A percentile compares a stretch with the other conserved stretches of the same genome.
Evolutionary conservation across 2,329 filamentous ascomycete genomes (phyloP).

Genomic region (Ophiostoma sp.): DNA sequence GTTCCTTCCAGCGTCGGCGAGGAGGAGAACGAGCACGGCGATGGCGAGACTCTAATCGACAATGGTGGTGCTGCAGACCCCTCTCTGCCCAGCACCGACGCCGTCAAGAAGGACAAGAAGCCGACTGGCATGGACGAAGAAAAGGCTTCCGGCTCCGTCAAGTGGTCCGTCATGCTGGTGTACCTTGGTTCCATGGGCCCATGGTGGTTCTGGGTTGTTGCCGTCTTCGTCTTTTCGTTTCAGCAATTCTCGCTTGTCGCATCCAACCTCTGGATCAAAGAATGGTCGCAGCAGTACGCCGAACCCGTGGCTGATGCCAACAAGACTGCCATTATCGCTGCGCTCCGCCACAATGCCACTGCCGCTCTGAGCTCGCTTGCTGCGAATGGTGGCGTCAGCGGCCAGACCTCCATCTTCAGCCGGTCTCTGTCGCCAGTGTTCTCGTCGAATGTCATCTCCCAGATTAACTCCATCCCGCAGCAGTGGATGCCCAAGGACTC

Average conservation of each 20-base stretch:
- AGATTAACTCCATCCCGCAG: conserved; percentile 16
- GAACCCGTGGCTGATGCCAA: conserved; percentile 31
- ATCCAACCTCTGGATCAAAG: conserved; percentile 88
- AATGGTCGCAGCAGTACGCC: conserved; percentile 90
- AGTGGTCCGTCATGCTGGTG: conserved; percentile 76
- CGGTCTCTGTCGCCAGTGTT: conserved; percentile 22
- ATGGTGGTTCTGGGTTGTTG: conserved; percentile 89
- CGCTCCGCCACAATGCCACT: conserved; percentile 13
- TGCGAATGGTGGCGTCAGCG: not conserved
- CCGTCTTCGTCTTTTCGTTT: conserved; percentile 65
- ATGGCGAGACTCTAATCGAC: conserved; percentile 50
- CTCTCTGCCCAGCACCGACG: conserved; percentile 38
- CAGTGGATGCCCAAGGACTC: conserved; percentile 31
- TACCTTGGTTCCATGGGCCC: conserved; percentile 90
- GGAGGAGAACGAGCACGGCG: conserved; percentile 50
- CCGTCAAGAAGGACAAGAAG: conserved; percentile 42
- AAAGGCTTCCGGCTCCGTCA: conserved; percentile 81
- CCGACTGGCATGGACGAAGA: conserved; percentile 61
- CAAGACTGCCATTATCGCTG: not conserved
- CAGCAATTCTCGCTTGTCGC: conserved; percentile 84
- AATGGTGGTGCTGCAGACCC: conserved; percentile 47
- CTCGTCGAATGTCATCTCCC: conserved; percentile 12
- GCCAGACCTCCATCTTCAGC: conserved; percentile 17
- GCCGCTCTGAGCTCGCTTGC: conserved; percentile 14
- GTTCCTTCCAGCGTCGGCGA: conserved; percentile 70